phyloP scores from a whole-genome alignment of 495 filamentous ascomycete genomes.

The Amphirosellinia nigrospora region DNA sequence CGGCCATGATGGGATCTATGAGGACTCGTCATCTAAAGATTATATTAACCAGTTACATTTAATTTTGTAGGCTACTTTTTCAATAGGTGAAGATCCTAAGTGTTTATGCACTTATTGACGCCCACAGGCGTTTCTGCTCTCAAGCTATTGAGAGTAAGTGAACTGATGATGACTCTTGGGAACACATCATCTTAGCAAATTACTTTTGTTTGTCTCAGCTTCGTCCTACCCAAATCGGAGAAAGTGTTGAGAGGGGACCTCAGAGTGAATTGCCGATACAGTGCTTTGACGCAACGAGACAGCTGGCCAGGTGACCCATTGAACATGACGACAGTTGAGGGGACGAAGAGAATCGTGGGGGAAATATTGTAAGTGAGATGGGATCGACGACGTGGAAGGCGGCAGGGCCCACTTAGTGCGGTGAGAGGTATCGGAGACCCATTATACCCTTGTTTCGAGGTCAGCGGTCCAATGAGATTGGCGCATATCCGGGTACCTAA shows the following conservation, averaged over 20 bases:
- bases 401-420: constrained; percentile 10
- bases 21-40: too few species aligned
- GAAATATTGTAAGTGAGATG: neutral
- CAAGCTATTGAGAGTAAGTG: too few species aligned
- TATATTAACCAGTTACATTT: too few species aligned
- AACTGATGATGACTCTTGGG: neutral
- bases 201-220: neutral
- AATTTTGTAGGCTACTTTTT: too few species aligned
- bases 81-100: too few species aligned
- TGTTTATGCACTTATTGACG: too few species aligned
- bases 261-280: neutral
- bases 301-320: neutral
- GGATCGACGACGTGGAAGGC: constrained; percentile 5
- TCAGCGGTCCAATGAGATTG: constrained; percentile 1
- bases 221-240: neutral
- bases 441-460: neutral
- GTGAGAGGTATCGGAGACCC: neutral
- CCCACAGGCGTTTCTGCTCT: too few species aligned
- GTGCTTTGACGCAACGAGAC: neutral
- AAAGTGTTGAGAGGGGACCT: neutral
- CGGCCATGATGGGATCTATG: too few species aligned
- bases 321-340: constrained; percentile 6
- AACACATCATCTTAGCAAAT: neutral
- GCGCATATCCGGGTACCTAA: neutral
- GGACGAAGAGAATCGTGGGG: neutral